A percentile compares a stretch with the other conserved stretches of the same genome.
Evolutionary conservation across 495 filamentous ascomycete genomes (phyloP).

Genomic region (Wilcoxina mikolae): DNA sequence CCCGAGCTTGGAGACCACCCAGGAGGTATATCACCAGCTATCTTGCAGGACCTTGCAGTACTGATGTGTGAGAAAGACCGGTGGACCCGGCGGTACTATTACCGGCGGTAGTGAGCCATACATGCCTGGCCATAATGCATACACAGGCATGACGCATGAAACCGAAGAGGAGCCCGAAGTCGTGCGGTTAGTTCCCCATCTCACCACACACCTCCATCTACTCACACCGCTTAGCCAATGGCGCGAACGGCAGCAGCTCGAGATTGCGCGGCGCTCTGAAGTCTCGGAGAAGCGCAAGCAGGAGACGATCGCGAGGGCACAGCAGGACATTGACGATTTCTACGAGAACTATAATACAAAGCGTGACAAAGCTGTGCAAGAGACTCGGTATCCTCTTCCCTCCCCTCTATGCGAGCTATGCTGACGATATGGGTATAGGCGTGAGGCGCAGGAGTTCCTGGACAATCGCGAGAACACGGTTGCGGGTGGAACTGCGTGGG

Average conservation of each 20-base stretch:
- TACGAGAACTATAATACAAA: constrained; percentile 99
- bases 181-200: constrained; percentile 41
- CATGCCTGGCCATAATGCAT: constrained; percentile 52
- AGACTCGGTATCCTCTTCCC: constrained; percentile 41
- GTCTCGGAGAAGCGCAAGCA: constrained; percentile 67
- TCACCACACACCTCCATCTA: not conserved
- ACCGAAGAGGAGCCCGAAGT: constrained; percentile 77
- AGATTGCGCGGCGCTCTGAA: constrained; percentile 73
- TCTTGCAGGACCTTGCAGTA: not conserved
- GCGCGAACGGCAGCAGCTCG: constrained; percentile 81
- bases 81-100: constrained; percentile 77
- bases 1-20: constrained; percentile 59
- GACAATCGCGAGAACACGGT: constrained; percentile 77
- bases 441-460: constrained; percentile 90
- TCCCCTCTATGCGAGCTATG: not conserved
- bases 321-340: constrained; percentile 88
- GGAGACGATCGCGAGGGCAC: constrained; percentile 71
- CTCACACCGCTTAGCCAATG: constrained; percentile 43
- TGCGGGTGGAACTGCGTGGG: constrained; percentile 92
- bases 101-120: constrained; percentile 59
- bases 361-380: constrained; percentile 74
- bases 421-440: constrained; percentile 19
- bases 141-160: constrained; percentile 33
- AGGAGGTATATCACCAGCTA: constrained; percentile 47
- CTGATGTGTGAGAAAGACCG: constrained; percentile 42